Evolutionary conservation across 129 eudicot genomes (phyloP), one percentile per base, ranked within the genome.

Genomic region (Helianthus tuberosus): DNA sequence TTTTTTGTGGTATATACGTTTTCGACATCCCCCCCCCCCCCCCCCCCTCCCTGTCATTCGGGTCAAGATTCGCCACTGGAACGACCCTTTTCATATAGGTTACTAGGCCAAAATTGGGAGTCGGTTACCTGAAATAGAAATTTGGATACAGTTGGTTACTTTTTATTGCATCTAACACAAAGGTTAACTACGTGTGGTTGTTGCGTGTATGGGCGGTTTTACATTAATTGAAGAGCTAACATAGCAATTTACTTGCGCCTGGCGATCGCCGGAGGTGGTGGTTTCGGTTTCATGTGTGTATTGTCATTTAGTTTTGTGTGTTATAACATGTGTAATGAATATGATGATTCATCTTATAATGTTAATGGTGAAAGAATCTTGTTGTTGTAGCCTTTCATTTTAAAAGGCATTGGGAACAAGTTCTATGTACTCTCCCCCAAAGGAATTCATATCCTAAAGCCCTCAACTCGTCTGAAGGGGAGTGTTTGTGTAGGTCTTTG

Each of bases 181-280:
- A 29, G 35, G 3, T 29, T 29, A 29, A 29, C 35, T 29, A 29
- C 35, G 35, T 29, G 35, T 29, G 3, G 3, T 29, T 0, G 29
- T 25, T 25, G 29, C 29, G 29, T 29, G 35, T 29, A 29, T 29
- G 35, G 35, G 35, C 3, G 35, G 3, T 29, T 29, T 29, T 29
- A 29, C 35, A 1, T 29, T 29, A 29, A 29, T 29, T 29, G 35
- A 43, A 54, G 47, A 43, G 74, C 68, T 48, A 64, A 57, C 66
- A 25, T 66, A 59, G 77, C 63, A 74, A 41, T 54, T 46, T 66
- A 74, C 71, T 67, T 87, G 92, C 92, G 76, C 92, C 90, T 89
- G 87, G 93, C 83, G 58, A 86, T 76, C 84, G 66, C 81, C 87
- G 64, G 96, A 80, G 96, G 92, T 89, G 89, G 79, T 86, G 64